Percentiles rank a stretch among this genome's conserved stretches.
Evolutionary conservation across 441 rosid species (phyloP).

Genomic region (Brassica hybrid): DNA sequence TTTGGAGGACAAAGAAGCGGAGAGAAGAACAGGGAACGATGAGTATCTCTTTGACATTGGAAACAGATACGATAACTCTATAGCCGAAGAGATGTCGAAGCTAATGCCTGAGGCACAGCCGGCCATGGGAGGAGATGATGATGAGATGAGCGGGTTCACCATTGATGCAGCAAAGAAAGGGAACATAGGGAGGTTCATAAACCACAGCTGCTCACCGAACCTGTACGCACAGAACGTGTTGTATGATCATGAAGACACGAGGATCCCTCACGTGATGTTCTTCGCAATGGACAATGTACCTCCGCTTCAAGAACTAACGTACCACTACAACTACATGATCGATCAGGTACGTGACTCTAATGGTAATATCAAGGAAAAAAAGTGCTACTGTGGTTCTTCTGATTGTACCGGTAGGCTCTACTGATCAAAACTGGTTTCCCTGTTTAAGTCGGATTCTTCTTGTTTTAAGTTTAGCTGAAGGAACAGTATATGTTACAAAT

Average conservation of each 20-base stretch:
- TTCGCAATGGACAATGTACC: constrained; percentile 87
- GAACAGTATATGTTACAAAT: constrained; percentile 19
- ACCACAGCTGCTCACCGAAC: constrained; percentile 95
- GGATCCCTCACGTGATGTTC: constrained; percentile 89
- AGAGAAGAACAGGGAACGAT: constrained; percentile 66
- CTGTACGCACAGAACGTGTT: constrained; percentile 88
- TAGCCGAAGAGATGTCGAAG: constrained; percentile 49
- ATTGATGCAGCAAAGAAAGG: constrained; percentile 83
- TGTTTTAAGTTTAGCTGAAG: background rate
- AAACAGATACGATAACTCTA: constrained; percentile 50
- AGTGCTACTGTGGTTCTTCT: constrained; percentile 79
- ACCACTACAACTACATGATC: constrained; percentile 73
- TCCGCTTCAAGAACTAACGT: constrained; percentile 84
- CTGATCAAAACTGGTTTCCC: constrained; percentile 38
- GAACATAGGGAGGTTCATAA: constrained; percentile 85
- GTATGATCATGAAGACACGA: constrained; percentile 77
- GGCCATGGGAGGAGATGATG: constrained; percentile 40
- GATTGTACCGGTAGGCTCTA: constrained; percentile 87
- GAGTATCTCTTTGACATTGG: constrained; percentile 93
- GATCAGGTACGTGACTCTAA: constrained; percentile 70
- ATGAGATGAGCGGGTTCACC: constrained; percentile 60
- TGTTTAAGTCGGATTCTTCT: background rate
- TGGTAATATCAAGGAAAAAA: constrained; percentile 77
- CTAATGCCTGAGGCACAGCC: constrained; percentile 55
- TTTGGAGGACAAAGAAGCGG: constrained; percentile 83